Evolutionary conservation across 2,329 filamentous ascomycete species (phyloP).

Genomic region (Escovopsis sp.): DNA sequence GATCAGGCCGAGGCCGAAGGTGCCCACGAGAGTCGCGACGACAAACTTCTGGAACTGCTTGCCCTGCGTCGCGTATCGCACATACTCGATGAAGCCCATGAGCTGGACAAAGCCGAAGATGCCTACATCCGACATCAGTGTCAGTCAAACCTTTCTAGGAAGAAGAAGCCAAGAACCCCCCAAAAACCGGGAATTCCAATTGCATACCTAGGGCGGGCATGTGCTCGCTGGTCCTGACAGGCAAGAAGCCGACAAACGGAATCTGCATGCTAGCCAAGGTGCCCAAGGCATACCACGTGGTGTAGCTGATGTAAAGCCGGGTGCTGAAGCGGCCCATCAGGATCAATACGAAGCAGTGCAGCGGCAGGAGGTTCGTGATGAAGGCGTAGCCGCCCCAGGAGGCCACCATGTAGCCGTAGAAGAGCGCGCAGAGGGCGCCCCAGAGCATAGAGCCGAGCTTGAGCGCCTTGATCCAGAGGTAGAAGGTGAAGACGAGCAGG

Average conservation of each 20-base stretch:
- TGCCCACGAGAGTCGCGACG: constrained; percentile 54
- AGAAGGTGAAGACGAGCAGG: constrained; percentile 95
- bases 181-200: too few species aligned
- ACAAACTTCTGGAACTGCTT: constrained; percentile 91
- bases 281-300: constrained; percentile 92
- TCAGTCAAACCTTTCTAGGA: too few species aligned
- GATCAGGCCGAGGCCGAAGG: constrained; percentile 58
- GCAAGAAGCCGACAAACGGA: constrained; percentile 94
- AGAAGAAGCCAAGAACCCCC: too few species aligned
- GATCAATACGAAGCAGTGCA: constrained; percentile 86
- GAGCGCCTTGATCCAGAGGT: constrained; percentile 95
- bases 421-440: constrained; percentile 85
- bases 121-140: too few species aligned
- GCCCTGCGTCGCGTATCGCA: constrained; percentile 74
- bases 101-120: constrained; percentile 94
- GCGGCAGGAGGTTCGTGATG: constrained; percentile 90
- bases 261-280: constrained; percentile 98
- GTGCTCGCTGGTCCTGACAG: constrained; percentile 92
- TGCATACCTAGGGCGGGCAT: constrained; percentile 80
- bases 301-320: constrained; percentile 89
- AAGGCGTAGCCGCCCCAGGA: constrained; percentile 99
- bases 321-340: constrained; percentile 95
- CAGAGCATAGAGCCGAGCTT: constrained; percentile 95
- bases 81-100: constrained; percentile 79
- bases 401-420: constrained; percentile 99